Evolutionary conservation across 768 basidiomycete species (phyloP).

Genomic region (Macrocybe gigantea): DNA sequence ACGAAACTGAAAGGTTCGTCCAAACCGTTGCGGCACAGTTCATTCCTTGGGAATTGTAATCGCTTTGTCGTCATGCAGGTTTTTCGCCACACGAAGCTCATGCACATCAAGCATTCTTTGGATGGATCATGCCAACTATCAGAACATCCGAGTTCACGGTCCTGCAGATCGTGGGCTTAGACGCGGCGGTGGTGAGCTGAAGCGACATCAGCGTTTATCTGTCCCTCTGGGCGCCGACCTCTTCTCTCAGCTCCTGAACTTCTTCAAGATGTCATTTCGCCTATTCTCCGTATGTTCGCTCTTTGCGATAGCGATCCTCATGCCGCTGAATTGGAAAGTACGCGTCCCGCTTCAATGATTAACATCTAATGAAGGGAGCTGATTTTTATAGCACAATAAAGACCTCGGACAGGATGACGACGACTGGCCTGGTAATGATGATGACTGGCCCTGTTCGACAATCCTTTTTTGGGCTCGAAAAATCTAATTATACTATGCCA

Average conservation of each 20-base stretch:
- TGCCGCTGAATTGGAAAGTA: constrained; percentile 94
- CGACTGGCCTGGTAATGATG: constrained; percentile 37
- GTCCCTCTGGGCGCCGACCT: background rate
- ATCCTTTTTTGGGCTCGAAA: constrained; percentile 1
- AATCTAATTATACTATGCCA: constrained; percentile 29
- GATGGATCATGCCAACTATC: constrained; percentile 94
- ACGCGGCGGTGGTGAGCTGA: constrained; percentile 85
- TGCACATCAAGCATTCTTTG: constrained; percentile 81
- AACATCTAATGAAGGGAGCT: background rate
- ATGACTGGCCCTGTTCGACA: constrained; percentile 39
- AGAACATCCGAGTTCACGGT: constrained; percentile 88
- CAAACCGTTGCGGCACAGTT: constrained; percentile 6
- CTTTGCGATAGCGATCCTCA: constrained; percentile 78
- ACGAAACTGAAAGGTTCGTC: constrained; percentile 85
- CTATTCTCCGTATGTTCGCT: constrained; percentile 84
- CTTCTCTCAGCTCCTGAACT: constrained; percentile 69
- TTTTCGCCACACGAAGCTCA: constrained; percentile 95
- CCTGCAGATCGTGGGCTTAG: constrained; percentile 92
- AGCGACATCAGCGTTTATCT: background rate
- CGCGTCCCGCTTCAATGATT: constrained; percentile 17
- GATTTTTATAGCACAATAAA: constrained; percentile 56
- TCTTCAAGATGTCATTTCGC: constrained; percentile 93
- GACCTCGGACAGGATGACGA: constrained; percentile 52
- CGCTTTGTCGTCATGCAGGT: constrained; percentile 34
- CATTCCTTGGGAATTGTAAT: background rate